Base-by-base conservation (phyloP, 2,329 filamentous ascomycete genomes). In the Metarhizium anisopliae region DNA sequence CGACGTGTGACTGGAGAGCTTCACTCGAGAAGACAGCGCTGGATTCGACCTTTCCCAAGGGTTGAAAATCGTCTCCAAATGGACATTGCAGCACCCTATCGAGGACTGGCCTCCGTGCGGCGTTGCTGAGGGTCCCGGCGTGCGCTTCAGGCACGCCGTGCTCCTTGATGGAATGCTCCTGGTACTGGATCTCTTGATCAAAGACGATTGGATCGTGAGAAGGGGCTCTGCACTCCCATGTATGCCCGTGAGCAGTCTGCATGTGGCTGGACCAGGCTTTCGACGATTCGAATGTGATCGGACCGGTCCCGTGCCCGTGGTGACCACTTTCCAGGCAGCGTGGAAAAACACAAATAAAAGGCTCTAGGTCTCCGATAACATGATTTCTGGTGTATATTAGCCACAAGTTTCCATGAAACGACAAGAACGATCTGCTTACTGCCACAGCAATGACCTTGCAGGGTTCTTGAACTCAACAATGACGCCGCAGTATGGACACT, bases 191-290 rank as follows among this genome's bases (percentile, higher is more conserved):
- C 52, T 64, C 62, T 51, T 62, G 51, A 13, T 64, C 59, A 59
- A 65, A 66, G 49, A 60, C 51, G 18, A 63, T 63, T 58, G 58
- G 62, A 57, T 58, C 55, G 52, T 66, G 64, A 61, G 64, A 62
- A 57, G 62, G 64, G 43, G 64, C 59, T 55, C 64, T 60, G 59
- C 64, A 66, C 58, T 66, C 64, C 64, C 64, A 66, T 58, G 50
- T 55, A 60, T 66, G 55, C 52, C 64, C 64, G 56, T 66, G 64
- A 55, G 64, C 61, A 50, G 51, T 66, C 58, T 65, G 60, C 60
- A 62, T 60, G 55, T 62, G 60, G 57, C 56, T 59, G 20, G 16
- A 56, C 61, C 61, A 62, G 35, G 60, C 57, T 52, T 56, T 59
- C 35, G 60, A 62, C 40, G 60, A 60, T 53, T 61, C 61, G 52